Conservation (phyloP, 1,284 basidiomycete species). For the Coniophora puteana region DNA sequence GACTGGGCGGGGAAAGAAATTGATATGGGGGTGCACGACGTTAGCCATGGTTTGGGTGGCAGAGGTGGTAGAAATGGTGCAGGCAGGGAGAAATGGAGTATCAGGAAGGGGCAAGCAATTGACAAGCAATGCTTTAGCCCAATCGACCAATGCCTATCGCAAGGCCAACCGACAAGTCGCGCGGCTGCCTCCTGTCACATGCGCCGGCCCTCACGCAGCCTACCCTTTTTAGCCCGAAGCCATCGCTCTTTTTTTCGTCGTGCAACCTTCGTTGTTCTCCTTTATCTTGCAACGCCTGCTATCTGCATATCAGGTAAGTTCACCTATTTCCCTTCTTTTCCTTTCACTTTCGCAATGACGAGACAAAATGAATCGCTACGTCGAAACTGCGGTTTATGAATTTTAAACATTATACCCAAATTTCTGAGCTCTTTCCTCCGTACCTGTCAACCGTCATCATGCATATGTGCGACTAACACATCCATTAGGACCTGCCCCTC, state of each 20-base stretch:
- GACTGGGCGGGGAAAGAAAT: constrained; percentile 59
- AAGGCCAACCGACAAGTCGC: constrained; percentile 14
- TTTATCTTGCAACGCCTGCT: constrained; percentile 11
- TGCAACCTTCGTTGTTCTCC: constrained; percentile 20
- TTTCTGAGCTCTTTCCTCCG: constrained; percentile 65
- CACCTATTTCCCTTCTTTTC: not conserved
- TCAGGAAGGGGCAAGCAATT: too few species aligned
- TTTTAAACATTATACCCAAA: constrained; percentile 77
- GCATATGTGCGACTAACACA: too few species aligned
- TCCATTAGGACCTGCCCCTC: too few species aligned
- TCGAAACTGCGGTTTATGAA: constrained; percentile 73
- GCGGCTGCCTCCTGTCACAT: constrained; percentile 9
- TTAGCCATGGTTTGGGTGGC: constrained; percentile 54
- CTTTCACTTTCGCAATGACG: constrained; percentile 42
- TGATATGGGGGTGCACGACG: constrained; percentile 61
- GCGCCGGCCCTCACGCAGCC: constrained; percentile 26
- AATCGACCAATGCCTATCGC: constrained; percentile 10
- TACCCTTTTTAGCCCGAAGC: too few species aligned
- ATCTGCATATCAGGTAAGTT: constrained; percentile 24
- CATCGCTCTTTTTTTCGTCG: too few species aligned
- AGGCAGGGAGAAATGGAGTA: constrained; percentile 6
- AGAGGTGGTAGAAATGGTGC: constrained; percentile 22
- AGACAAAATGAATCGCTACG: constrained; percentile 80
- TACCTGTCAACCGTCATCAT: too few species aligned
- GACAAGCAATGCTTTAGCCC: too few species aligned